phyloP scores from a whole-genome alignment of 2,329 filamentous ascomycete genomes.

The Pseudogymnoascus sp. region DNA sequence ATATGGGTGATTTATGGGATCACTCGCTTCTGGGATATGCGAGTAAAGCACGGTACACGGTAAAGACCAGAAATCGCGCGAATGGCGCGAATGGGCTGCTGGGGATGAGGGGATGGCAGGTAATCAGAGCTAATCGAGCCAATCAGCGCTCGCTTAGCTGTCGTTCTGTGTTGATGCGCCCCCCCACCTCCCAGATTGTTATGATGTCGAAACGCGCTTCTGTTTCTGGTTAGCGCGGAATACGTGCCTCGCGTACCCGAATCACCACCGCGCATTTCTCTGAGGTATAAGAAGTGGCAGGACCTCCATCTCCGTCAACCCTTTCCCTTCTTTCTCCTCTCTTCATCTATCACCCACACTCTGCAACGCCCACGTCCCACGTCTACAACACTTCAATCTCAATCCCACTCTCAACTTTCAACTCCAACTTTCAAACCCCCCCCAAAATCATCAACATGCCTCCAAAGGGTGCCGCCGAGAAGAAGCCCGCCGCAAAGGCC shows the following conservation, averaged over 20 bases:
- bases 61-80: slow-evolving; percentile 14
- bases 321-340: slow-evolving; percentile 19
- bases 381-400: slow-evolving; percentile 19
- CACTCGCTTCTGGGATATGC: slow-evolving; percentile 10
- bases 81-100: slow-evolving; percentile 13
- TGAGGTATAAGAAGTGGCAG: slow-evolving; percentile 12
- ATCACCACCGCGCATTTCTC: slow-evolving; percentile 11
- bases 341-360: slow-evolving; percentile 25
- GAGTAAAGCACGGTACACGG: background rate
- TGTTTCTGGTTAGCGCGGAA: background rate
- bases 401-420: slow-evolving; percentile 25
- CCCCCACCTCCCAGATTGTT: background rate
- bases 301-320: slow-evolving; percentile 9
- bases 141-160: slow-evolving; percentile 1
- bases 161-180: background rate
- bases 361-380: slow-evolving; percentile 14
- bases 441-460: slow-evolving; percentile 61
- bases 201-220: slow-evolving; percentile 11
- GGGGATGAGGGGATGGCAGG: slow-evolving; percentile 18
- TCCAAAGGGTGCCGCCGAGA: slow-evolving; percentile 86
- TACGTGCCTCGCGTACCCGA: slow-evolving; percentile 8
- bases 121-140: slow-evolving; percentile 2
- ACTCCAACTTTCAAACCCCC: slow-evolving; percentile 22
- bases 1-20: slow-evolving; percentile 10
- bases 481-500: slow-evolving; percentile 98